A percentile compares a stretch with the other conserved stretches of the same genome.
phyloP scores from a whole-genome alignment of 2,329 filamentous ascomycete genomes.

The Colletotrichum echinochloae region DNA sequence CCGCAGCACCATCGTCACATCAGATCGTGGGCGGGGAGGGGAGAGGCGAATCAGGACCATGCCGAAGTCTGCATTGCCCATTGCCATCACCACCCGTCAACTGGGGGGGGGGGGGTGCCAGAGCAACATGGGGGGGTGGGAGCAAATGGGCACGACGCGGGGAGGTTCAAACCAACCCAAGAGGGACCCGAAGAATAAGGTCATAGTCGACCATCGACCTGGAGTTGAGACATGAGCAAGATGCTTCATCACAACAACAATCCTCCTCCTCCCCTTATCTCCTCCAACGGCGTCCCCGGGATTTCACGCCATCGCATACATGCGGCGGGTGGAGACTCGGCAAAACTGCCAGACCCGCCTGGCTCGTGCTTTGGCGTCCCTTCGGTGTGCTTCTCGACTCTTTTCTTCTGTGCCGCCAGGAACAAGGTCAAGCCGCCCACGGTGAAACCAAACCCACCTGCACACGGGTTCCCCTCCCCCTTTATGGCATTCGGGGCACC shows the following conservation, averaged over 20 bases:
- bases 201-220: too few relatives aligned
- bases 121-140: too few relatives aligned
- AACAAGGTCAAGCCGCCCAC: slow-evolving; percentile 27
- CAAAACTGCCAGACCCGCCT: neutral
- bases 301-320: neutral
- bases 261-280: neutral
- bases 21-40: neutral
- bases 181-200: too few relatives aligned
- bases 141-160: neutral
- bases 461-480: neutral
- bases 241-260: neutral
- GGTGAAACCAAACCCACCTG: slow-evolving; percentile 32
- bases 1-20: neutral
- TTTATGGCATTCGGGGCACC: slow-evolving; percentile 2
- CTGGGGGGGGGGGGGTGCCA: too few relatives aligned
- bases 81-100: neutral
- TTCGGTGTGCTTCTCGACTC: slow-evolving; percentile 15
- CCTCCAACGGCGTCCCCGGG: slow-evolving; percentile 2
- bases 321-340: neutral
- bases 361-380: neutral
- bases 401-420: neutral
- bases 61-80: neutral
- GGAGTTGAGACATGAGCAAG: neutral
- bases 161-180: too few relatives aligned
- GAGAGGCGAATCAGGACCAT: neutral